Conservation (phyloP, 352 stramenopile genomes). For the Lagenidium giganteum region DNA sequence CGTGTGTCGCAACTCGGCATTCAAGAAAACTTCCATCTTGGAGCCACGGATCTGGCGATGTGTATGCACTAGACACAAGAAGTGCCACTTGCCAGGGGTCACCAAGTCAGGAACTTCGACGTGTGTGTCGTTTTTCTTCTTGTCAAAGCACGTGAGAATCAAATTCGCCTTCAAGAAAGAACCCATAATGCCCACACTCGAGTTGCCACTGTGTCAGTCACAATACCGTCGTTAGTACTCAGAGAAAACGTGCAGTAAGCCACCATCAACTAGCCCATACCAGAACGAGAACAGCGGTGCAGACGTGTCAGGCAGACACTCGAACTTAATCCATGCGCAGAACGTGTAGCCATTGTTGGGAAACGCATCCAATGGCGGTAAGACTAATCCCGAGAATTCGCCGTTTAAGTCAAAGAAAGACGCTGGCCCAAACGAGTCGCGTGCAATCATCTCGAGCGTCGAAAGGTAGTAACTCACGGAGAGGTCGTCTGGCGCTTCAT, state of each 20-base stretch:
- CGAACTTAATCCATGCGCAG: constrained; percentile 71
- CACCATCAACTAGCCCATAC: constrained; percentile 11
- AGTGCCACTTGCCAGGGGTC: constrained; percentile 52
- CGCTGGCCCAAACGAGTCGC: constrained; percentile 56
- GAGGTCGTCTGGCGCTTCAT: constrained; percentile 48
- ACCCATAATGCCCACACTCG: constrained; percentile 55
- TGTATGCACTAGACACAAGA: constrained; percentile 65
- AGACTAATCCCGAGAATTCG: constrained; percentile 48
- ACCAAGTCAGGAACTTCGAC: constrained; percentile 54
- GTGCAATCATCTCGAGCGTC: constrained; percentile 70
- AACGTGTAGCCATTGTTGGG: constrained; percentile 68
- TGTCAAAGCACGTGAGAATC: constrained; percentile 66
- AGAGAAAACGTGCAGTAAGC: not conserved
- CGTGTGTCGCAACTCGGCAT: constrained; percentile 53
- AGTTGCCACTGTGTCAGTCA: constrained; percentile 40
- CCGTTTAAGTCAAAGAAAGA: constrained; percentile 71
- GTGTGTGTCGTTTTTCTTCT: constrained; percentile 65
- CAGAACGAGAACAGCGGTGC: constrained; percentile 69
- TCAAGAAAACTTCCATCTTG: constrained; percentile 70
- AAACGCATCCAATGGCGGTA: constrained; percentile 53
- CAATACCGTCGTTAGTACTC: not conserved
- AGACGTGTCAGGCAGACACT: constrained; percentile 46
- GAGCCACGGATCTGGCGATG: constrained; percentile 68
- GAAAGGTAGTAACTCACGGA: constrained; percentile 61
- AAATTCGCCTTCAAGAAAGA: constrained; percentile 57